Conservation (phyloP, 495 filamentous ascomycete genomes). For the Aspergillus funiculosus region DNA sequence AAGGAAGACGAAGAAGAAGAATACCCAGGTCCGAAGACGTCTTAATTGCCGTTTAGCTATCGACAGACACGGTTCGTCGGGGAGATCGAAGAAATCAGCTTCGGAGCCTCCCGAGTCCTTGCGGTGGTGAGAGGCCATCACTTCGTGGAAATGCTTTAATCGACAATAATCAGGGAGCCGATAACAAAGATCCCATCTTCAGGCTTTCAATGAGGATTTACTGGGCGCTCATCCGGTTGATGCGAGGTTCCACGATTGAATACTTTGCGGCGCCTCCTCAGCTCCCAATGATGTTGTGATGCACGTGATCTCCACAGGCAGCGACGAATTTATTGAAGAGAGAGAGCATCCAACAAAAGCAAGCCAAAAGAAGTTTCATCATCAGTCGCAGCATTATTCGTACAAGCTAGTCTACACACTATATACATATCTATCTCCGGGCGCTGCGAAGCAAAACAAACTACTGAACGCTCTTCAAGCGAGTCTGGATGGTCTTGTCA, state of each 20-base stretch:
- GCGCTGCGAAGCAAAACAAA: neutral
- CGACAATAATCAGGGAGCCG: neutral
- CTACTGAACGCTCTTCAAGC: constrained; percentile 30
- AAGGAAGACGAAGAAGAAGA: constrained; percentile 27
- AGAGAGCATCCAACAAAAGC: no score
- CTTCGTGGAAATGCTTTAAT: neutral
- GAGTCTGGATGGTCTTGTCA: constrained; percentile 40
- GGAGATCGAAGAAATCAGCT: constrained; percentile 42
- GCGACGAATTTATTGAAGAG: no score
- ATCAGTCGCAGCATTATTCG: neutral
- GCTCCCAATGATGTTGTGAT: no score
- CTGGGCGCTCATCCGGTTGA: no score
- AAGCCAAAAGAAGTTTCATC: no score
- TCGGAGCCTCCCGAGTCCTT: constrained; percentile 34
- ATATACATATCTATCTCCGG: neutral
- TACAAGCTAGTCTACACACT: constrained; percentile 8
- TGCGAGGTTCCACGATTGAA: no score
- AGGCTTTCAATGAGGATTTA: no score
- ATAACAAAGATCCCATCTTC: neutral
- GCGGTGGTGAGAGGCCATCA: constrained; percentile 16
- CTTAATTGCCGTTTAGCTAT: constrained; percentile 36
- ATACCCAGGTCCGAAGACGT: constrained; percentile 34
- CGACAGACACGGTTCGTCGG: constrained; percentile 31
- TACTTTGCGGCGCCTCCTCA: no score
- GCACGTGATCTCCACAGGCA: neutral